Base-by-base conservation (phyloP, 768 basidiomycete genomes). In the Amyloporia xantha region DNA sequence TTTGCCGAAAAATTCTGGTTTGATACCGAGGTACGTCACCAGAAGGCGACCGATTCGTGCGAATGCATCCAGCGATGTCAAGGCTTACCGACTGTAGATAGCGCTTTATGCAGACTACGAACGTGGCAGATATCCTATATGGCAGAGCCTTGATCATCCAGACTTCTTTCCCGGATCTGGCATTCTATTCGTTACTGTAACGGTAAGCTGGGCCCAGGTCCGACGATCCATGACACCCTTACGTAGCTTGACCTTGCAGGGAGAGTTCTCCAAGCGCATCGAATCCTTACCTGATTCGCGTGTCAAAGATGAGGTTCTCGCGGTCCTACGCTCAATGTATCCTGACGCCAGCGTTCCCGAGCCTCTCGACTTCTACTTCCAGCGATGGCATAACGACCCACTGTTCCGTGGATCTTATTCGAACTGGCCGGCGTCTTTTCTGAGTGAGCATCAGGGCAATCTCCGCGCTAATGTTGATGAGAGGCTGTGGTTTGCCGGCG, bases 371-470 rank as follows among this genome's bases (percentile, higher is more conserved):
- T 78, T 86, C 60, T 70, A 71, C 57, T 74, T 79, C 53, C 71
- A 74, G 2, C 63, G 71, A 2, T 86, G 84, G 85, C 54, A 68
- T 40, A 60, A 62, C 11, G 71, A 84, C 56, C 72, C 75, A 2
- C 64, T 66, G 24, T 79, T 71, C 61, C 71, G 80, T 19, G 81
- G 81, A 3, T 78, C 81, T 3, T 86, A 81, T 54, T 79, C 78
- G 19, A 86, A 84, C 51, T 86, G 82, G 82, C 83, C 82, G 0
- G 71, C 84, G 0, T 71, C 78, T 2, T 83, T 82, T 53, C 62
- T 76, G 10, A 70, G 69, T 13, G 66, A 67, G 25, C 78, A 82
- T 44, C 70, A 77, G 7, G 66, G 70, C 7, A 81, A 83, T 56
- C 55, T 84, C 43, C 69, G 78, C 33, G 77, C 78, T 3, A 78